Evolutionary conservation across 768 basidiomycete genomes (phyloP), one percentile per base, ranked within the genome.

Genomic region (Panaeolus papilionaceus): DNA sequence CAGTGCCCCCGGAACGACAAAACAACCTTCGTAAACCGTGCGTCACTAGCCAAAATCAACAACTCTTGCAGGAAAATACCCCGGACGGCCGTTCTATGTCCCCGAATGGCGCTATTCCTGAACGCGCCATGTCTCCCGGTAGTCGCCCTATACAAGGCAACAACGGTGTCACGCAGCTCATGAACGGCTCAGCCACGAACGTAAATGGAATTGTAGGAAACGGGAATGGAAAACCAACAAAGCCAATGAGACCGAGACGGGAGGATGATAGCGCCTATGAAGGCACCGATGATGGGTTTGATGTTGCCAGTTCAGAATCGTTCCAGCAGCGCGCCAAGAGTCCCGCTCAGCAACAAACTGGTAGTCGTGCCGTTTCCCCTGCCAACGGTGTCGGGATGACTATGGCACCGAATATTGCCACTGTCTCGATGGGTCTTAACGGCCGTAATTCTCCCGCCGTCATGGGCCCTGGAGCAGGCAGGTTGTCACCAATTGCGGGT

Each of bases 81-180:
- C 11, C 39, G 11, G 81, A 78, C 66, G 81, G 82, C 45, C 89
- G 92, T 39, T 83, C 92, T 2, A 85, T 87, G 80, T 94, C 94
- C 2, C 92, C 94, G 4, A 63, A 69, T 37, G 69, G 63, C 0
- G 90, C 91, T 42, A 88, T 88, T 62, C 78, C 81, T 63, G 89
- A 91, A 38, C 88, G 91, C 39, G 88, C 90, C 12, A 83, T 91
- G 67, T 92, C 92, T 0, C 92, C 91, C 4, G 75, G 83, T 6
- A 75, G 78, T 14, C 82, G 87, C n/a, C 77, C 83, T 2, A 74
- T 73, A 51, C 81, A 82, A 67, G 75, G 79, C 38, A 79, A 81
- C 8, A 89, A 86, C 70, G 85, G 85, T n/a, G 73, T 76, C n/a
- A 66, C 64, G 14, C 64, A 45, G 7, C 45, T 47, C 45, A 51